Evolutionary conservation across 2,329 filamentous ascomycete genomes (phyloP).

Genomic region (Colletotrichum tanaceti): DNA sequence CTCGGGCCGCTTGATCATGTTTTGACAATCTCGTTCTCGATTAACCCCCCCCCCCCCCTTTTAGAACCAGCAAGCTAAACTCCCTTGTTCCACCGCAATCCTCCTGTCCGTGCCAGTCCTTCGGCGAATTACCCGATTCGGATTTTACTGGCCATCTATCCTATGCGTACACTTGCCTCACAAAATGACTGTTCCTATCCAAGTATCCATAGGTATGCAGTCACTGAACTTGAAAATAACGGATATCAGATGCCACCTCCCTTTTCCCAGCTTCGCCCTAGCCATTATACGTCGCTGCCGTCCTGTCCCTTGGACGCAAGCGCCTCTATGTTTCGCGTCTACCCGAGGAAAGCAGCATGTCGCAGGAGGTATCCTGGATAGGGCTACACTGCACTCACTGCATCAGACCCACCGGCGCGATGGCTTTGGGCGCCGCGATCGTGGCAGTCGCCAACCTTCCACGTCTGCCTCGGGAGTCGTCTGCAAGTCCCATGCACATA

Average conservation of each 20-base stretch:
- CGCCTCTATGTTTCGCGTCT: neutral
- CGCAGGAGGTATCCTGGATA: neutral
- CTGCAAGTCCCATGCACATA: neutral
- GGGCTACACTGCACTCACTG: neutral
- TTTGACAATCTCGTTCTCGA: slow-evolving; percentile 7
- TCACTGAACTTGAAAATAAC: neutral
- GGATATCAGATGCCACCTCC: neutral
- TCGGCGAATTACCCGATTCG: slow-evolving; percentile 22
- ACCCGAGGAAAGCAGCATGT: neutral
- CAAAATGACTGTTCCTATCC: too few relatives aligned
- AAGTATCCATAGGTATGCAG: too few relatives aligned
- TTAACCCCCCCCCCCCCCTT: neutral
- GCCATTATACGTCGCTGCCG: neutral
- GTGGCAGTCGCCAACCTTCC: slow-evolving; percentile 15
- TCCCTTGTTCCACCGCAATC: slow-evolving; percentile 11
- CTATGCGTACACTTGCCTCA: too few relatives aligned
- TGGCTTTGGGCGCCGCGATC: slow-evolving; percentile 6
- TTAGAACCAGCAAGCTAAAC: neutral
- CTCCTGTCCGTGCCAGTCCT: slow-evolving; percentile 12
- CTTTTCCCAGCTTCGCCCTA: neutral
- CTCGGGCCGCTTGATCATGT: slow-evolving; percentile 12
- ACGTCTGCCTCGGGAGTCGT: neutral
- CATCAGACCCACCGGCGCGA: neutral
- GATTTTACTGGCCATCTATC: neutral
- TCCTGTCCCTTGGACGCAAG: neutral